Conservation (phyloP, 805 yeast species). For the Zygosaccharomyces gambellarensis region DNA sequence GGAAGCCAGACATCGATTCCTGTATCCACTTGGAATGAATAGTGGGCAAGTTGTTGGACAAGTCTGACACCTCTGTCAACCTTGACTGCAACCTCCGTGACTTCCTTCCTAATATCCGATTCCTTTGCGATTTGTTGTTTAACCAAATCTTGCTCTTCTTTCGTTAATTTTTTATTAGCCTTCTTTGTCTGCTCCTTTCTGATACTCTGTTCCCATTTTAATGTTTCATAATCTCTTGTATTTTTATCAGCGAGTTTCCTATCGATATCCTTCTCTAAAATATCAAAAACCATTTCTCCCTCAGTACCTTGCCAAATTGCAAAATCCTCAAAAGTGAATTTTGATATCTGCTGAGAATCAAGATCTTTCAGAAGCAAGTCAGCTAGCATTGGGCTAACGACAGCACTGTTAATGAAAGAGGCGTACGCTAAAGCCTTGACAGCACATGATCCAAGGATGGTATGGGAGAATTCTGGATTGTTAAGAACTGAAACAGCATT, state of each 20-base stretch:
- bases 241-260: conserved; percentile 56
- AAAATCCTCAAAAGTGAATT: conserved; percentile 47
- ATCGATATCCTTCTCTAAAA: conserved; percentile 45
- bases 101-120: conserved; percentile 45
- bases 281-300: conserved; percentile 64
- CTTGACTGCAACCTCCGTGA: conserved; percentile 37
- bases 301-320: conserved; percentile 65
- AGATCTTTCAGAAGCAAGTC: conserved; percentile 43
- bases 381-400: conserved; percentile 48
- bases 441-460: conserved; percentile 40
- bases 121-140: conserved; percentile 64
- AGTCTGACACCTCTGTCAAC: conserved; percentile 50
- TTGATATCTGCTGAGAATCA: conserved; percentile 32
- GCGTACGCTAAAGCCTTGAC: conserved; percentile 50
- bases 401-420: conserved; percentile 55
- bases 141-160: conserved; percentile 67
- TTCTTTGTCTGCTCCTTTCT: conserved; percentile 64
- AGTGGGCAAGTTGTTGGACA: conserved; percentile 48
- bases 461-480: conserved; percentile 12
- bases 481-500: conserved; percentile 20
- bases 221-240: conserved; percentile 76
- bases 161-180: conserved; percentile 54
- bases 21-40: conserved; percentile 52
- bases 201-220: conserved; percentile 84
- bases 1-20: conserved; percentile 72